phyloP scores from a whole-genome alignment of 345 rosid species.

The Ceriops zippeliana region DNA sequence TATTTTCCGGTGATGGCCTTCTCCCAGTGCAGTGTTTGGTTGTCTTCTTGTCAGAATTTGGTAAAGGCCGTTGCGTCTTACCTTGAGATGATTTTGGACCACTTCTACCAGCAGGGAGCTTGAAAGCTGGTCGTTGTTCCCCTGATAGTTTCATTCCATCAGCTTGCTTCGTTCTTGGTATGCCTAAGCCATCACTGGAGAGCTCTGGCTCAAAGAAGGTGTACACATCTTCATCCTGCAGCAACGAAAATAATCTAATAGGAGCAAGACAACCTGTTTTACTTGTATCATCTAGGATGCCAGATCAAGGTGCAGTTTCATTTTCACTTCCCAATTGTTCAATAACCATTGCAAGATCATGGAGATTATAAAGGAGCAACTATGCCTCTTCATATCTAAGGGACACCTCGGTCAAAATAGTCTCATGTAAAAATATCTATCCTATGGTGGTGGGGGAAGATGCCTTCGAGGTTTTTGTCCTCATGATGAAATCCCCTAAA shows the following conservation, averaged over 20 bases:
- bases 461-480: too few species aligned
- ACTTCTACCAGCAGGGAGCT: constrained; percentile 57
- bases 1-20: constrained; percentile 68
- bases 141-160: constrained; percentile 55
- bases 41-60: constrained; percentile 46
- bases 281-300: too few species aligned
- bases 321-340: too few species aligned
- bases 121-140: constrained; percentile 54
- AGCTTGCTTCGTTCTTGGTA: constrained; percentile 52
- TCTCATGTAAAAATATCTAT: too few species aligned
- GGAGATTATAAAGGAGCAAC: too few species aligned
- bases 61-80: constrained; percentile 53
- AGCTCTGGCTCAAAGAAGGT: constrained; percentile 97
- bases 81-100: constrained; percentile 60
- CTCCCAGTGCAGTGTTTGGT: constrained; percentile 37
- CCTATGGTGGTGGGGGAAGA: too few species aligned
- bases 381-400: too few species aligned
- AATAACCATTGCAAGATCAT: too few species aligned
- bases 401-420: too few species aligned
- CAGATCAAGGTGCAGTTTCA: too few species aligned
- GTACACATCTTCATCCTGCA: constrained; percentile 96
- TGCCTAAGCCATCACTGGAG: constrained; percentile 54
- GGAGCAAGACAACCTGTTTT: neutral
- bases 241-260: neutral
- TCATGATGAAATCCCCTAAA: too few species aligned